Evolutionary conservation across 257 asterid species (phyloP), one percentile per base, ranked within the genome.

Genomic region (Rehmannia glutinosa): DNA sequence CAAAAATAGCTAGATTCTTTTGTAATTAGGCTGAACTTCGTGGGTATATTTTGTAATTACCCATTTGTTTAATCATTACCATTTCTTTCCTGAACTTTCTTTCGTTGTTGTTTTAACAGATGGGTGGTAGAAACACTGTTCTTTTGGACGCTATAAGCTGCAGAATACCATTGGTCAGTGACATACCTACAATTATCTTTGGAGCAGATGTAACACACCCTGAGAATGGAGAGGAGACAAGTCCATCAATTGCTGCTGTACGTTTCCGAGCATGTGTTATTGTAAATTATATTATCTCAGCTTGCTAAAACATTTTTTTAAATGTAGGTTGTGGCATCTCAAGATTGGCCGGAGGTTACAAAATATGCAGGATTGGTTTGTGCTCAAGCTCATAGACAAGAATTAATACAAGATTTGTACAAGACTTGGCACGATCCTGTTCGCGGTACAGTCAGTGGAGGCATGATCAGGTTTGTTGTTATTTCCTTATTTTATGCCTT

Each of bases 141-240:
- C 88, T 89, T 11, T 54, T 84, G 82, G 98, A 92, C 69, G 98
- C 98, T 28, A 70, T 92, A 60, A 92, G 98, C 85, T 92, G 97
- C 73, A 82, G 87, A 83, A 92, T 92, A 74, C 98, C 98, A 1
- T 74, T 92, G 66, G 98, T 92, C 28, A 92, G 98, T 75, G 99
- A 93, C 72, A 93, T 93, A 72, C 99, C 99, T 0, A 95, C 98
- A 16, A 91, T 95, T 72, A 95, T 95, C 74, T 95, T 95, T 46
- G 99, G 99, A 68, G 99, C 99, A 4, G 99, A 95, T 33, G 99
- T 95, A 39, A 95, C 99, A 1, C 99, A 95, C 62, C 99, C 99
- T 0, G 99, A 95, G 78, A 95, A 95, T n/a, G 98, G 98, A 57
- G 99, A 95, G 72, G 99, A 95, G 58, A 69, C 98, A 19, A 95